Conservation (phyloP, 2,329 filamentous ascomycete genomes). For the Fusarium lateritium region DNA sequence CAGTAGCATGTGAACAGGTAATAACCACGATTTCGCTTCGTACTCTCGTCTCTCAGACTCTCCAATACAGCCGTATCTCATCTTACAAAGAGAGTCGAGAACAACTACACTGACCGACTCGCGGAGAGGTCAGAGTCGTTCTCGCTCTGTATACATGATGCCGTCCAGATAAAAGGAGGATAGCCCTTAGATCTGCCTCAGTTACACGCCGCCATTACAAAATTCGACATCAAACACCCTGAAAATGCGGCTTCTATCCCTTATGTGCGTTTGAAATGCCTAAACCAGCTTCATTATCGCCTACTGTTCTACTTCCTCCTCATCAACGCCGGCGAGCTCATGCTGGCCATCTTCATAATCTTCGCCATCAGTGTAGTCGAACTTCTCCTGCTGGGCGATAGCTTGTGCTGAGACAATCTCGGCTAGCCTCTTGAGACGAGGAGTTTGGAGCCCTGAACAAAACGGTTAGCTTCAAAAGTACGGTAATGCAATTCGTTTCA, state of each 20-base stretch:
- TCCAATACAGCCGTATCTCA: constrained; percentile 47
- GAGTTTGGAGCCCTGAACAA: constrained; percentile 90
- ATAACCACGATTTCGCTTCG: constrained; percentile 43
- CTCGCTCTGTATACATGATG: constrained; percentile 47
- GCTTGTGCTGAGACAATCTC: constrained; percentile 98
- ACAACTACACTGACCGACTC: constrained; percentile 31
- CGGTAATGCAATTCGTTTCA: background rate
- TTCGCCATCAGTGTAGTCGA: constrained; percentile 68
- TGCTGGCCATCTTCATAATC: constrained; percentile 64
- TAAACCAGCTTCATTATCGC: constrained; percentile 45
- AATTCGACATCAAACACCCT: constrained; percentile 50
- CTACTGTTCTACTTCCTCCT: constrained; percentile 56
- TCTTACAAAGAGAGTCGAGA: constrained; percentile 46
- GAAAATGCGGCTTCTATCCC: constrained; percentile 51
- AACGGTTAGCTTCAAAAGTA: constrained; percentile 50
- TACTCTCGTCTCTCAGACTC: constrained; percentile 41
- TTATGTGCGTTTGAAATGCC: constrained; percentile 49
- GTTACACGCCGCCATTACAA: constrained; percentile 46
- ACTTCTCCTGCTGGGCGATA: constrained; percentile 93
- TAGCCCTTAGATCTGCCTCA: constrained; percentile 45
- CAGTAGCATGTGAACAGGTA: constrained; percentile 22
- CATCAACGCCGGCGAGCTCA: constrained; percentile 66
- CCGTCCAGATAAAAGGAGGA: constrained; percentile 43
- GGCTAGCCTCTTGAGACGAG: constrained; percentile 93
- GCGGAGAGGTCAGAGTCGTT: constrained; percentile 34